Percentiles rank a stretch among this genome's conserved stretches.
These are phyloP conservation scores for Platismatia glauca DNA, from an alignment of 495 filamentous ascomycete species.

Conservation along the genomic window DNA sequence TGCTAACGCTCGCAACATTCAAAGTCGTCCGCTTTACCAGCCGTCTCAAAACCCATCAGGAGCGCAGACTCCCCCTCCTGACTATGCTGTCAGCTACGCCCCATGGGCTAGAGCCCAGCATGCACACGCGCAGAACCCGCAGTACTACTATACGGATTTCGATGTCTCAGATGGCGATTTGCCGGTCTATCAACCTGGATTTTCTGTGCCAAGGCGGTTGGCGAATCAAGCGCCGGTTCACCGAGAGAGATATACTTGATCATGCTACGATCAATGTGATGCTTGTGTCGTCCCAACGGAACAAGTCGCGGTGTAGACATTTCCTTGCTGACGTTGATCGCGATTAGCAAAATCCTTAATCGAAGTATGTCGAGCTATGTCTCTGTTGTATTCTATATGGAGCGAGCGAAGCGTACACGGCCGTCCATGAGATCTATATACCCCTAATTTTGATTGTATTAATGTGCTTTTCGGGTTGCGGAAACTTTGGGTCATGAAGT, in stretches of 20 bases:
- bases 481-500: neutral
- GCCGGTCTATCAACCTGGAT: neutral
- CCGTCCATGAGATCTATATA: neutral
- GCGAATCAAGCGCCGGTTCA: neutral
- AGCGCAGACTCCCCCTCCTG: neutral
- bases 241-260: neutral
- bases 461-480: neutral
- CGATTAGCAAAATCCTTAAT: neutral
- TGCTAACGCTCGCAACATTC: neutral
- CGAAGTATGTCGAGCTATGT: neutral
- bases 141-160: neutral
- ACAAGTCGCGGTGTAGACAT: no score
- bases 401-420: neutral
- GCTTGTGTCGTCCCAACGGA: neutral
- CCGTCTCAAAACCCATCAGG: neutral
- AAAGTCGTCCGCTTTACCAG: neutral
- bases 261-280: neutral
- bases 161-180: neutral
- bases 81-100: neutral
- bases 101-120: neutral
- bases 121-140: neutral
- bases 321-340: neutral
- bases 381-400: neutral
- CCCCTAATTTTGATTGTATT: neutral
- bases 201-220: neutral